Conservation (phyloP, 2,329 filamentous ascomycete genomes). For the Alternaria arbusti region DNA sequence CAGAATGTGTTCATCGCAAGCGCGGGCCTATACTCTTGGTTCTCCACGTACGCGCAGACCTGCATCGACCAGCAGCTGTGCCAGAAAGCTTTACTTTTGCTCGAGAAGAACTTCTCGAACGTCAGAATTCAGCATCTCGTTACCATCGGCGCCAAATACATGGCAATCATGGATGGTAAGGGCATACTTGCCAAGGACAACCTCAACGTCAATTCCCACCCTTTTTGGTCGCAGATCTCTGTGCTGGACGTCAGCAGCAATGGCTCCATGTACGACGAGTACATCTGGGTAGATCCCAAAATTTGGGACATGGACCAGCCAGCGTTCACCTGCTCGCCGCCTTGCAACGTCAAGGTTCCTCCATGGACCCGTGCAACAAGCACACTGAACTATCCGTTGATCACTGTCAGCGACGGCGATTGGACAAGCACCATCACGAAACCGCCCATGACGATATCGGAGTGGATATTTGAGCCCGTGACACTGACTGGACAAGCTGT, state of each 20-base stretch:
- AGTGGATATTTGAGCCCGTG: background rate
- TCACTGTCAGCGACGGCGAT: background rate
- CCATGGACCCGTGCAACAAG: background rate
- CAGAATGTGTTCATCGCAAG: background rate
- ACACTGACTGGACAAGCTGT: background rate
- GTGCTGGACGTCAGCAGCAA: background rate
- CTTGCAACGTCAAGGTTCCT: background rate
- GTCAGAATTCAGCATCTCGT: background rate
- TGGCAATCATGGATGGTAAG: background rate
- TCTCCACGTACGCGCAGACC: background rate
- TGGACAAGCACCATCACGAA: background rate
- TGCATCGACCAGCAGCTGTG: constrained; percentile 1
- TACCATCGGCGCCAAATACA: background rate
- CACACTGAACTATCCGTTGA: background rate
- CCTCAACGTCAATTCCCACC: background rate
- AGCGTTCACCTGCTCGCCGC: background rate
- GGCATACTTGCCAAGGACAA: background rate
- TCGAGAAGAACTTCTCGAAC: background rate
- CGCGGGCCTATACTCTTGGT: background rate
- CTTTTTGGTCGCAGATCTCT: background rate
- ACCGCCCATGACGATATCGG: background rate
- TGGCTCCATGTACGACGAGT: background rate
- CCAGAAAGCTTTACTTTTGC: background rate
- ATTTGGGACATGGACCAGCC: background rate
- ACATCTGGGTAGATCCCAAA: background rate